phyloP scores from a whole-genome alignment of 495 filamentous ascomycete genomes.

The Hyaloscypha variabilis region DNA sequence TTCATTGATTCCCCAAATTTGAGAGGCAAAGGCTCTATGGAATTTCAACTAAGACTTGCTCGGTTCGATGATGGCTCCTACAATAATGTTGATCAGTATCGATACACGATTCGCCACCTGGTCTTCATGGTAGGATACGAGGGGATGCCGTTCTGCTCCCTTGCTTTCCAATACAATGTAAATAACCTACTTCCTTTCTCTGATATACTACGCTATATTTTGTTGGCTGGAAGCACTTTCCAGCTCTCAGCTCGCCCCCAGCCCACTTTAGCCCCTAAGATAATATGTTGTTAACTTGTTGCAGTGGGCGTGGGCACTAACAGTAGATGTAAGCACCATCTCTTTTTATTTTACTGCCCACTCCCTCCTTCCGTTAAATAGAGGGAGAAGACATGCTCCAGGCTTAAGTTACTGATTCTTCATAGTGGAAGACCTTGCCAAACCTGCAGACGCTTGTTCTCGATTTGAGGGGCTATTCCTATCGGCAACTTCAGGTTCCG shows the following conservation, averaged over 20 bases:
- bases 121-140: background rate
- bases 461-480: conserved; percentile 8
- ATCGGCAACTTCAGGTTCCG: background rate
- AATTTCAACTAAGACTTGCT: background rate
- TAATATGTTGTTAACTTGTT: too few species aligned
- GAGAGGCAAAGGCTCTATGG: background rate
- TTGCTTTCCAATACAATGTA: background rate
- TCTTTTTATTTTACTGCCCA: too few species aligned
- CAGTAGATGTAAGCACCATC: too few species aligned
- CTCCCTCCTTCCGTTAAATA: too few species aligned
- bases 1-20: background rate
- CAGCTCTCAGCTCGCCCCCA: too few species aligned
- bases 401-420: too few species aligned
- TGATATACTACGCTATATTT: too few species aligned
- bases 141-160: background rate
- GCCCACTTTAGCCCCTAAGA: too few species aligned
- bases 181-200: too few species aligned
- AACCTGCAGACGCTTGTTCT: conserved; percentile 11
- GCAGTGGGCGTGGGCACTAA: conserved; percentile 11
- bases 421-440: conserved; percentile 13
- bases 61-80: background rate
- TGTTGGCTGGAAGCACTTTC: too few species aligned
- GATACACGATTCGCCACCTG: conserved; percentile 7
- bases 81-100: background rate
- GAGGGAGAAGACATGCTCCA: too few species aligned